Evolutionary conservation across 2,329 filamentous ascomycete species (phyloP), one percentile per base, ranked within the genome.

Genomic region (Ophiosphaerella narmari): DNA sequence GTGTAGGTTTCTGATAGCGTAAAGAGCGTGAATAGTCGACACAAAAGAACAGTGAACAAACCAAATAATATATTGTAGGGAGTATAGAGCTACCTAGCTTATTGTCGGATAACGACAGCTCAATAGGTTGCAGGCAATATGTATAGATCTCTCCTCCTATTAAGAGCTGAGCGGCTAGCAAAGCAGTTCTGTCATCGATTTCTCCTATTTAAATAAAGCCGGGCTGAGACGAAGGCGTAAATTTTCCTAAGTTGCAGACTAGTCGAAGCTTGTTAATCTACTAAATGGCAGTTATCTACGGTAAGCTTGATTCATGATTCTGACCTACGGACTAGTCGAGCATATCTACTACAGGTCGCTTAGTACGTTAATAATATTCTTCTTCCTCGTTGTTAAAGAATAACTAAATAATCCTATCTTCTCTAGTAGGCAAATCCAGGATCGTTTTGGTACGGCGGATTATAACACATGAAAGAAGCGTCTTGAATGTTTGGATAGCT

Each of bases 261-360:
- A 79, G 59, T 0, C 79, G 67, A 33, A 82, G 58, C 0, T 70
- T 62, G 32, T 81, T 76, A 33, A 82, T 79, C 34, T 72, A 68
- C 46, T 79, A 74, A 0, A 82, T 50, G 0, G 74, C 73, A 3
- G 14, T 47, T 16, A 37, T 40, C 42, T 38, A 50, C 1, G 39
- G 16, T 18, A 18, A 26, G 9, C 36, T 7, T n/a, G 7, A 37
- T 77, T 79, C 11, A 74, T 62, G 36, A 71, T 77, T 1, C 63
- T 26, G 0, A 45, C 18, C 16, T 18, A 3, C 16, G 16, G 50
- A 36, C 7, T 75, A 64, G 1, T 75, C 68, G 3, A 56, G 18
- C n/a, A 46, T 26, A 9, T 46, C 36, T 1, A 32, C 24, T 7
- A 43, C 43, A 16, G 37, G 41, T 21, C 14, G 21, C 13, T 56